These are phyloP conservation scores for Hypoxylon lienhwacheense DNA, from an alignment of 495 filamentous ascomycete species.

Conservation along the genomic window DNA sequence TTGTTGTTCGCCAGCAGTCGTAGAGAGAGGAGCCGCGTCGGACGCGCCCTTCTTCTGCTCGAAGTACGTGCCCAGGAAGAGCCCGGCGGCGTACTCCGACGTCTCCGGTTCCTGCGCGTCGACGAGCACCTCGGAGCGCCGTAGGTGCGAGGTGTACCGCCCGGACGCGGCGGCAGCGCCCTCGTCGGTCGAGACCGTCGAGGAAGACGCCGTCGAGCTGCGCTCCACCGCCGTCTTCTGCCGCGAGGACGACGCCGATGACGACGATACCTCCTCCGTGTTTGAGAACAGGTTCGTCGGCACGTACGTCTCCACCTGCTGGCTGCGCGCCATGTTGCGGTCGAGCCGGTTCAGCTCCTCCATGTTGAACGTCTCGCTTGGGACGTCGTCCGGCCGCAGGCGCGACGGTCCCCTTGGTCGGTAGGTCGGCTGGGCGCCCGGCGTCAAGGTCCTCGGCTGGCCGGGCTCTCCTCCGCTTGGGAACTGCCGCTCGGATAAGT, in stretches of 20 bases:
- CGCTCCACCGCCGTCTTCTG: constrained; percentile 30
- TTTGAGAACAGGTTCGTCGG: constrained; percentile 36
- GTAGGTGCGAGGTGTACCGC: constrained; percentile 30
- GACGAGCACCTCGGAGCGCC: constrained; percentile 16
- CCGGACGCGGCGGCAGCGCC: constrained; percentile 11
- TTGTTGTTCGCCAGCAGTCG: no score
- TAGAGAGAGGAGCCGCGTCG: constrained; percentile 15
- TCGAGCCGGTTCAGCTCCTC: constrained; percentile 13
- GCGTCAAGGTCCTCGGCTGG: constrained; percentile 15
- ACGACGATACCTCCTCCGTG: no score
- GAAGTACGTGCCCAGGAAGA: constrained; percentile 10
- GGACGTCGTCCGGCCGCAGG: constrained; percentile 9
- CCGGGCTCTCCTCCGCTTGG: constrained; percentile 13
- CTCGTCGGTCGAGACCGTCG: no score
- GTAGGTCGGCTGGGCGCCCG: constrained; percentile 29
- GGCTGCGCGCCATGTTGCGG: constrained; percentile 5
- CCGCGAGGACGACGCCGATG: constrained; percentile 31
- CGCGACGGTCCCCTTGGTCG: constrained; percentile 26
- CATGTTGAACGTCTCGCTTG: constrained; percentile 4
- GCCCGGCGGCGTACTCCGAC: constrained; percentile 3
- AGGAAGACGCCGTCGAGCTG: constrained; percentile 35
- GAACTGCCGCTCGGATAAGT: constrained; percentile 28
- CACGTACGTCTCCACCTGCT: constrained; percentile 34
- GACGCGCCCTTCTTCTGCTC: constrained; percentile 30
- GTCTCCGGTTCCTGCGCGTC: constrained; percentile 11